These are phyloP conservation scores for Chlorella sp. DNA, from an alignment of 139 green algal species.

Conservation along the genomic window DNA sequence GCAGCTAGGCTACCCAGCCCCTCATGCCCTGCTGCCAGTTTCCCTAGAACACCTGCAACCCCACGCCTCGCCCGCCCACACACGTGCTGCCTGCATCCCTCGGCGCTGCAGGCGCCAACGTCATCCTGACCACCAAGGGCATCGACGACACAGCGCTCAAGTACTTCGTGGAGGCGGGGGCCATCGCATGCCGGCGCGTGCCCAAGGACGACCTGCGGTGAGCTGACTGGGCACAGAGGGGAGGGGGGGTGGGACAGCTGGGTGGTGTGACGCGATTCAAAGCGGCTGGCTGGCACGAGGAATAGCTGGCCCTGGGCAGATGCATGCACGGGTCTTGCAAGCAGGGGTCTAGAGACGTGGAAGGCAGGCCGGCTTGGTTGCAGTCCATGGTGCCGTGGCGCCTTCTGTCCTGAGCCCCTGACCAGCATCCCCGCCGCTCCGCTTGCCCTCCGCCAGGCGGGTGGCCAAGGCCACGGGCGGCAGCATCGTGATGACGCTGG, in stretches of 20 bases:
- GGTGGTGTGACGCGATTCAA: too few species aligned
- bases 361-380: too few species aligned
- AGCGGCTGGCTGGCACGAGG: too few species aligned
- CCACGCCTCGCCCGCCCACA: too few species aligned
- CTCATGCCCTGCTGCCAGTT: not conserved
- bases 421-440: not conserved
- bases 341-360: too few species aligned
- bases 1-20: too few species aligned
- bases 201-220: constrained; percentile 96
- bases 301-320: too few species aligned
- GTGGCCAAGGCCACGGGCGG: constrained; percentile 94
- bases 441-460: constrained; percentile 57
- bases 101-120: constrained; percentile 90
- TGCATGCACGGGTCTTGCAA: too few species aligned
- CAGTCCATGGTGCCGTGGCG: too few species aligned
- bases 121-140: constrained; percentile 98
- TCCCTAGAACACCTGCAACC: too few species aligned
- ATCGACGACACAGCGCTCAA: constrained; percentile 98
- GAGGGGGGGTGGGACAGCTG: too few species aligned
- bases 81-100: not conserved
- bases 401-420: not conserved
- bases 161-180: constrained; percentile 98
- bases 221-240: not conserved
- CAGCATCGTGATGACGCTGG: constrained; percentile 86
- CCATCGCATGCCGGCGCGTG: constrained; percentile 90